Percentiles rank a stretch among this genome's conserved stretches.
phyloP scores from a whole-genome alignment of 305 asterid species.

The Salvia sclarea region DNA sequence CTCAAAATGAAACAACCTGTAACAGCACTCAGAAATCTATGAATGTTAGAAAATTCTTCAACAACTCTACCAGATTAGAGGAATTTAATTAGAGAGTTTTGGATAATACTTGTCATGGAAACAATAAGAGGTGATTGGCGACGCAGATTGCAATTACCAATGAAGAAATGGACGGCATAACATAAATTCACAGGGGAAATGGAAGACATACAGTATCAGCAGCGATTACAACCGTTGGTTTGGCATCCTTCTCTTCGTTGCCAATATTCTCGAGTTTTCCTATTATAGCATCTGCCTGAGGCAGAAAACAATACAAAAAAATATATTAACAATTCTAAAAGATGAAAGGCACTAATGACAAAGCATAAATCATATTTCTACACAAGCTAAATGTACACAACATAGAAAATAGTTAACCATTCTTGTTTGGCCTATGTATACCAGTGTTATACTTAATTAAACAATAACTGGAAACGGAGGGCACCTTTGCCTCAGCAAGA shows the following conservation, averaged over 20 bases:
- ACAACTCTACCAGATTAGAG: neutral
- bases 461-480: neutral
- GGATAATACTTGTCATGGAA: neutral
- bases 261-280: constrained; percentile 49
- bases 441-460: neutral
- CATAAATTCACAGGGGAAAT: constrained; percentile 15
- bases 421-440: neutral
- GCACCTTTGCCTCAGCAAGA: constrained; percentile 91
- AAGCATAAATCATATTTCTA: constrained; percentile 9
- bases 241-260: constrained; percentile 53
- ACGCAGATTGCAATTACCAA: neutral
- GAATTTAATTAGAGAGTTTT: neutral
- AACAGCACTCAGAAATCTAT: constrained; percentile 9
- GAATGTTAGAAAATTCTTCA: neutral
- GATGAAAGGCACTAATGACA: constrained; percentile 6
- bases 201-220: constrained; percentile 82
- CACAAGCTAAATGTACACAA: neutral
- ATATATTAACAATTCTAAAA: neutral
- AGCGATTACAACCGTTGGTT: constrained; percentile 60
- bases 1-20: constrained; percentile 20
- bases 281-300: constrained; percentile 80
- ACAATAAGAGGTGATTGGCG: constrained; percentile 6
- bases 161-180: neutral
- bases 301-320: constrained; percentile 35
- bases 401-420: neutral